Base-by-base conservation (phyloP, 2,329 filamentous ascomycete genomes). In the Pestalotiopsis sp. region DNA sequence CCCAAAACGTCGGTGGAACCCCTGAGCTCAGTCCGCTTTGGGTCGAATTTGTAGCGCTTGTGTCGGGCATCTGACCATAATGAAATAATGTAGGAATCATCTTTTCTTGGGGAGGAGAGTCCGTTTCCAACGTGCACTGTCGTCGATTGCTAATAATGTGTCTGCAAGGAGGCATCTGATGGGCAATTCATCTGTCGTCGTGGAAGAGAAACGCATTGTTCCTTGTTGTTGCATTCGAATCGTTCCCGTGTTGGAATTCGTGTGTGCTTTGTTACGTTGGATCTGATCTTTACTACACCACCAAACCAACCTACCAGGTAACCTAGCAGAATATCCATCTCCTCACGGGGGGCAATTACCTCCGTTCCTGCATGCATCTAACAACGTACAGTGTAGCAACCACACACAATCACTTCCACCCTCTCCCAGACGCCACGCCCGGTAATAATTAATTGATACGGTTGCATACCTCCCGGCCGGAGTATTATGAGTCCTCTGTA, bases 401-500 rank as follows among this genome's bases (percentile, higher is more conserved):
- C 45, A 52, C 45, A 52, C 7, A 20, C 45, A 52, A 45, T 17
- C 45, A 52, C 45, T 7, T 52, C n/a, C 20, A 14, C n/a, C 9
- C 45, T 52, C 45, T 20, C 20, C 20, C 45, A 6, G 14, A 20
- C 45, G 45, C 45, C 45, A 23, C 17, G 3, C 17, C 45, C 7
- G 13, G 13, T 49, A 49, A 17, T n/a, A 23, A 17, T 52, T 17
- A 52, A n/a, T 25, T 20, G 57, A 36, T 14, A 20, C 23, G 20
- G 23, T 12, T 59, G 27, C 23, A 13, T 59, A 59, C 57, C 23
- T 59, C 27, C 17, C 38, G 38, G 17, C 27, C 17, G 59, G 59
- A 36, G 38, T 39, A 41, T 36, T 62, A 62, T 62, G 59, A 62
- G 11, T 65, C 49, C 62, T 56, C 9, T 36, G 65, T 67, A 67